A percentile compares a stretch with the other conserved stretches of the same genome.
phyloP scores from a whole-genome alignment of 1,284 basidiomycete genomes.

The Ustilago hordei region DNA sequence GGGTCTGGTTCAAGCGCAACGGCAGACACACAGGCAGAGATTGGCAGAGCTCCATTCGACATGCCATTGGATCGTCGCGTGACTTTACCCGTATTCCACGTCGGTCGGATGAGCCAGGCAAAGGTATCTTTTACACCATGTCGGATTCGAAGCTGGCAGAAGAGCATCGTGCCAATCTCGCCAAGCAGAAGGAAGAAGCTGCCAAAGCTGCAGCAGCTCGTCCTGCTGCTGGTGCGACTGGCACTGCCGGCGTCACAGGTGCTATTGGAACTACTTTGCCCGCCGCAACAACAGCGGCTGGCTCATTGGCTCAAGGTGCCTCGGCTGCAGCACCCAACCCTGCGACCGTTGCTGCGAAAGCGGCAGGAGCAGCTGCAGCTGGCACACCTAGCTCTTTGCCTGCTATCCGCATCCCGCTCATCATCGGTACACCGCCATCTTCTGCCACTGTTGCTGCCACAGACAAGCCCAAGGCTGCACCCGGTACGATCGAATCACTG shows the following conservation, averaged over 20 bases:
- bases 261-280: conserved; percentile 1
- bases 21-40: conserved; percentile 62
- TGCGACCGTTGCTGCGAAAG: conserved; percentile 16
- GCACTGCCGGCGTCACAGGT: conserved; percentile 5
- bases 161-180: conserved; percentile 47
- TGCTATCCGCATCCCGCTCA: conserved; percentile 73
- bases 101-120: conserved; percentile 62
- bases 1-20: conserved; percentile 81
- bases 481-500: conserved; percentile 66
- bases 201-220: conserved; percentile 44
- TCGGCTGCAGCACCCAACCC: conserved; percentile 7
- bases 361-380: conserved; percentile 14
- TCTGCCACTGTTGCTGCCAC: conserved; percentile 63
- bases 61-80: conserved; percentile 64
- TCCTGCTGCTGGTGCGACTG: conserved; percentile 12
- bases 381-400: conserved; percentile 28
- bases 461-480: conserved; percentile 63
- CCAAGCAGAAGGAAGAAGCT: conserved; percentile 49
- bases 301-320: conserved; percentile 3
- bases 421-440: conserved; percentile 75
- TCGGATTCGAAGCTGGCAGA: conserved; percentile 54
- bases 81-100: conserved; percentile 65
- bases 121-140: conserved; percentile 67
- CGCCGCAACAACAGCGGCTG: conserved; percentile 7
- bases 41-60: conserved; percentile 67